A percentile compares a stretch with the other conserved stretches of the same genome.
phyloP scores from a whole-genome alignment of 306 rosid genomes.

The Cucumis cinereus region DNA sequence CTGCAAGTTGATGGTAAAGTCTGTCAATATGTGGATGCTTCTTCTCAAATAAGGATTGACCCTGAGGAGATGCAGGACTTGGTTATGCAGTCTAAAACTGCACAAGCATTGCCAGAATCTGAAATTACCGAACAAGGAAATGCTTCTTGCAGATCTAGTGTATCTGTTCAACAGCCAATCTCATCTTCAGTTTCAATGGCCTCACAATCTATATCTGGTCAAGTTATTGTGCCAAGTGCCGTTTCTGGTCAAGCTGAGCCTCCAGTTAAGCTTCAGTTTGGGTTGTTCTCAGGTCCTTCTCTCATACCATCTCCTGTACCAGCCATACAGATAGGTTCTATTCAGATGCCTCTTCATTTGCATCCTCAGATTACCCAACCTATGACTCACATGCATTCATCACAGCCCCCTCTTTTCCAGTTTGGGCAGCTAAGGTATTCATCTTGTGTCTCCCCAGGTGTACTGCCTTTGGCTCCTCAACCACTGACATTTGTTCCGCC shows the following conservation, averaged over 20 bases:
- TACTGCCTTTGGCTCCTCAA: conserved; percentile 68
- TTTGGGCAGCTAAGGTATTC: conserved; percentile 89
- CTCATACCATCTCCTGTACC: conserved; percentile 91
- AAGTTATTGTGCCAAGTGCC: conserved; percentile 29
- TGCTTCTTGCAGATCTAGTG: conserved; percentile 34
- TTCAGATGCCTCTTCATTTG: conserved; percentile 96
- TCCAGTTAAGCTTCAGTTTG: conserved; percentile 89
- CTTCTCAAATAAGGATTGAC: conserved; percentile 37
- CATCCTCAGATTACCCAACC: conserved; percentile 72
- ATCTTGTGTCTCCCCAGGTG: conserved; percentile 67
- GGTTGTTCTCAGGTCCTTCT: conserved; percentile 94
- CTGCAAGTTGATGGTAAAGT: conserved; percentile 20
- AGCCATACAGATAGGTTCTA: conserved; percentile 93
- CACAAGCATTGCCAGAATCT: conserved; percentile 23
- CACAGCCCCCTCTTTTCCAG: conserved; percentile 86
- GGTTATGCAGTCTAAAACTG: conserved; percentile 32
- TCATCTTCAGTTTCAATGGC: conserved; percentile 32
- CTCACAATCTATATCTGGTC: conserved; percentile 31
- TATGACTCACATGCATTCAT: conserved; percentile 55
- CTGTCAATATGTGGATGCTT: conserved; percentile 34
- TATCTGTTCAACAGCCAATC: conserved; percentile 30
- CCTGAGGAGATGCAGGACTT: conserved; percentile 41
- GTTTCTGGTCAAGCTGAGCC: conserved; percentile 52
- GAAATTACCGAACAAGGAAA: conserved; percentile 33
- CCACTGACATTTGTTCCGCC: conserved; percentile 68